These are phyloP conservation scores for Auriscalpium vulgare DNA, from an alignment of 768 basidiomycete genomes.

Conservation along the genomic window DNA sequence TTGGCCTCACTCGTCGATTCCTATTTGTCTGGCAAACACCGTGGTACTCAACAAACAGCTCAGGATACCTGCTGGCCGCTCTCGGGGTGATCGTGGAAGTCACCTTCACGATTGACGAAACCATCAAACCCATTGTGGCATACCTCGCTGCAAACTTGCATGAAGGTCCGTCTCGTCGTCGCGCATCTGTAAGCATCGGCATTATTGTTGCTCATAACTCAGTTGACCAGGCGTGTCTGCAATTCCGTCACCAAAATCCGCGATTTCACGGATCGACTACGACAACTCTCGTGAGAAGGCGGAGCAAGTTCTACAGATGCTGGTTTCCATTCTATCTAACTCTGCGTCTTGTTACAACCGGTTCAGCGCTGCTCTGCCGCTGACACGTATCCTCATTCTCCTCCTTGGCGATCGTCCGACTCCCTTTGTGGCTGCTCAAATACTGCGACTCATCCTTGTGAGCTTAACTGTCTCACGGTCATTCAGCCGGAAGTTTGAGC, in stretches of 20 bases:
- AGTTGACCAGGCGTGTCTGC: conserved; percentile 7
- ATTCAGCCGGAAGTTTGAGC: conserved; percentile 78
- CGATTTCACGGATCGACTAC: conserved; percentile 48
- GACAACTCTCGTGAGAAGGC: conserved; percentile 47
- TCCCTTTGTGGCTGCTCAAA: conserved; percentile 43
- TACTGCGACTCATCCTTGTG: conserved; percentile 52
- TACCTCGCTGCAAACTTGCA: conserved; percentile 79
- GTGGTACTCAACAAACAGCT: conserved; percentile 56
- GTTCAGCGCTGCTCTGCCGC: conserved; percentile 65
- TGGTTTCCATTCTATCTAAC: conserved; percentile 54
- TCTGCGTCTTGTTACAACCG: conserved; percentile 50
- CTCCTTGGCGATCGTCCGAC: conserved; percentile 75
- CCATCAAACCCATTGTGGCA: conserved; percentile 79
- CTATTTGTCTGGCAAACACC: conserved; percentile 78
- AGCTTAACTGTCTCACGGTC: conserved; percentile 46
- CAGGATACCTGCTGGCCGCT: conserved; percentile 45
- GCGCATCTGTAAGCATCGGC: neutral
- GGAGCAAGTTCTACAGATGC: conserved; percentile 55
- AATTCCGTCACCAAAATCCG: conserved; percentile 42
- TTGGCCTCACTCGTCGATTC: conserved; percentile 63
- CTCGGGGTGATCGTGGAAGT: conserved; percentile 54
- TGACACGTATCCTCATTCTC: conserved; percentile 71
- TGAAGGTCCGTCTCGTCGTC: conserved; percentile 37
- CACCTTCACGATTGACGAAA: conserved; percentile 63
- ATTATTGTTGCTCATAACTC: neutral